These are phyloP conservation scores for Debaryomyces robertsiae DNA, from an alignment of 1,139 yeast species.

Conservation along the genomic window DNA sequence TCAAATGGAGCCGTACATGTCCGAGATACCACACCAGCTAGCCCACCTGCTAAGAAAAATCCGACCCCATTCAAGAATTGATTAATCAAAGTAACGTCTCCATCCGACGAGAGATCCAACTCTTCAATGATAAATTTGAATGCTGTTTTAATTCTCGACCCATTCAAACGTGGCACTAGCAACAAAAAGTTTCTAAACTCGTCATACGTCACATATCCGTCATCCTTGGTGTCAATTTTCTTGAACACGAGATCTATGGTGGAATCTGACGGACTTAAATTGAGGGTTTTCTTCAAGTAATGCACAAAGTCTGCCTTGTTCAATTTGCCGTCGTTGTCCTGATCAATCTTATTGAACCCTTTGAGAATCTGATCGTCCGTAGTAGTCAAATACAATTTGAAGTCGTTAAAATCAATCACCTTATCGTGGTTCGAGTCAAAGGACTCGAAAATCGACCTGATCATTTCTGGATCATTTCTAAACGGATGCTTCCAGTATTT, in stretches of 20 bases:
- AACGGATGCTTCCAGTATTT: slow-evolving; percentile 63
- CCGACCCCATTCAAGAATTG: slow-evolving; percentile 86
- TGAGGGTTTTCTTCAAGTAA: slow-evolving; percentile 58
- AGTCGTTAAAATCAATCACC: slow-evolving; percentile 60
- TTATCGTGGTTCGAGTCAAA: slow-evolving; percentile 62
- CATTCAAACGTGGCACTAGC: slow-evolving; percentile 75
- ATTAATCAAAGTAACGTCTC: slow-evolving; percentile 82
- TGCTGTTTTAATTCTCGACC: slow-evolving; percentile 77
- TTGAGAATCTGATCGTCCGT: slow-evolving; percentile 71
- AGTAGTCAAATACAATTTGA: slow-evolving; percentile 56
- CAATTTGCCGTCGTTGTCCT: slow-evolving; percentile 74
- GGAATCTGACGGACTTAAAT: slow-evolving; percentile 54
- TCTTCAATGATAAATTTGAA: slow-evolving; percentile 81
- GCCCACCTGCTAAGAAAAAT: slow-evolving; percentile 89
- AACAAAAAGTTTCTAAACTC: slow-evolving; percentile 84
- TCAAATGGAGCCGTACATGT: slow-evolving; percentile 98
- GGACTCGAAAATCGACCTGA: slow-evolving; percentile 54
- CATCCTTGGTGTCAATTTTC: slow-evolving; percentile 59
- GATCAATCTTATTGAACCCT: slow-evolving; percentile 73
- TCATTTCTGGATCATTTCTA: slow-evolving; percentile 62
- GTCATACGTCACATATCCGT: slow-evolving; percentile 76
- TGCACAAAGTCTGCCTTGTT: slow-evolving; percentile 64
- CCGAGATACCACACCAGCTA: slow-evolving; percentile 95
- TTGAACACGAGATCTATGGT: slow-evolving; percentile 62
- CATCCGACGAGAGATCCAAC: slow-evolving; percentile 79